Base-by-base conservation (phyloP, 2,329 filamentous ascomycete species). In the Sporothrix variecibatus region DNA sequence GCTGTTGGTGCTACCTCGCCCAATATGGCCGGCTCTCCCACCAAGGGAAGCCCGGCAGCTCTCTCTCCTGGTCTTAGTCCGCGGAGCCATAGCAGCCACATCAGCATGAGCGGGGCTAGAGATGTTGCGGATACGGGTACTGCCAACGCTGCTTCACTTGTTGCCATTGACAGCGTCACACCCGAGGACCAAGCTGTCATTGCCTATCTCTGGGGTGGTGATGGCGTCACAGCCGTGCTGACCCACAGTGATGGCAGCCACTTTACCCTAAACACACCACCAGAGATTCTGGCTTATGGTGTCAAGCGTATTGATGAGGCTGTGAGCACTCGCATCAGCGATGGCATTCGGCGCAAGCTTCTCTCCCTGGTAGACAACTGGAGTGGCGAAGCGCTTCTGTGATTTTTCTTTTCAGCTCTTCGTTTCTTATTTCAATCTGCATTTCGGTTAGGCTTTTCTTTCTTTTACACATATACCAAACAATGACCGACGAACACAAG, bases 301-400 rank as follows among this genome's bases (percentile, higher is more conserved):
- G 78, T 85, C 46, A 80, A 80, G 74, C 79, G 81, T 20, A 80
- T 87, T 9, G 81, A 83, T 6, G 80, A 81, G 3, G 83, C 84
- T 5, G 73, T 81, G n/a, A 84, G 82, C 76, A 82, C 82, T 1
- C 81, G 85, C 3, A 79, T 87, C 12, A 80, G 82, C 23, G 85
- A 86, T 58, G 85, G 85, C 17, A 84, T 87, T 70, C 81, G 80
- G 72, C 81, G 85, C 46, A 86, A 86, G 79, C 80, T 87, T 4
- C 74, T 81, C 0, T 71, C 79, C 0, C 77, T 87, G n/a, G 79
- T 79, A 1, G 78, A 74, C 2, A 82, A 82, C 76, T 86, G 85
- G 85, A 80, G 76, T n/a, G n/a, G 26, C 6, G 58, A 73, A 9
- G 9, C 28, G 9, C n/a, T 26, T 17, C 2, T 23, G 31, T 60